phyloP scores from a whole-genome alignment of 1,139 yeast species.

The Magnusiomyces ingens region DNA sequence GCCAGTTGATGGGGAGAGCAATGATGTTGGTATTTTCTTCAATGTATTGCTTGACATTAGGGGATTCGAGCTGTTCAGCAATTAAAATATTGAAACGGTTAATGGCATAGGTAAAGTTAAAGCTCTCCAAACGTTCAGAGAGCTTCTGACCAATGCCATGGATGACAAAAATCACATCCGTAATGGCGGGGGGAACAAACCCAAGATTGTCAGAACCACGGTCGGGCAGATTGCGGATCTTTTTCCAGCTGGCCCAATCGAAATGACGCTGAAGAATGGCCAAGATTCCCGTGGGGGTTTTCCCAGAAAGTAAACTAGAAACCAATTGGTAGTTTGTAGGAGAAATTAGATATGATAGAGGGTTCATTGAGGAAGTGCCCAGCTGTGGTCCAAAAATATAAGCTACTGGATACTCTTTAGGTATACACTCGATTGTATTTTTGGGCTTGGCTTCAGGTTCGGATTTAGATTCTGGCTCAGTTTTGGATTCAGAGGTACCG shows the following conservation, averaged over 20 bases:
- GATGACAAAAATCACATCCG: constrained; percentile 69
- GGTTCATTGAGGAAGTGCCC: constrained; percentile 16
- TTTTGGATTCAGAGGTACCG: constrained; percentile 1
- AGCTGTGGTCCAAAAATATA: constrained; percentile 21
- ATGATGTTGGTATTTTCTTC: constrained; percentile 24
- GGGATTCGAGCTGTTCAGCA: constrained; percentile 25
- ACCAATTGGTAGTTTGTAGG: constrained; percentile 23
- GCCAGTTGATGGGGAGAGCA: constrained; percentile 39
- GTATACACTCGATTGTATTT: not conserved
- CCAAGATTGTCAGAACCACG: constrained; percentile 28
- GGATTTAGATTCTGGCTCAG: not conserved
- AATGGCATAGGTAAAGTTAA: constrained; percentile 82
- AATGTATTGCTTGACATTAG: constrained; percentile 26
- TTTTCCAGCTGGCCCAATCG: constrained; percentile 29
- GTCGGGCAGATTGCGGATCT: constrained; percentile 25
- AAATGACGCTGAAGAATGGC: constrained; percentile 27
- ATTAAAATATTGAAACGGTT: constrained; percentile 51
- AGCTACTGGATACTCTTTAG: constrained; percentile 21
- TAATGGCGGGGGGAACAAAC: constrained; percentile 26
- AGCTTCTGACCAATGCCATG: constrained; percentile 94
- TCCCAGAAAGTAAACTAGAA: constrained; percentile 25
- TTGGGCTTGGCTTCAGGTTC: not conserved
- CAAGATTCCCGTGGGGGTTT: constrained; percentile 26
- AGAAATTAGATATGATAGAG: constrained; percentile 21
- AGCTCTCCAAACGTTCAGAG: constrained; percentile 70